Evolutionary conservation across 1,139 yeast genomes (phyloP).

Genomic region (Lodderomyces jiufengensis): DNA sequence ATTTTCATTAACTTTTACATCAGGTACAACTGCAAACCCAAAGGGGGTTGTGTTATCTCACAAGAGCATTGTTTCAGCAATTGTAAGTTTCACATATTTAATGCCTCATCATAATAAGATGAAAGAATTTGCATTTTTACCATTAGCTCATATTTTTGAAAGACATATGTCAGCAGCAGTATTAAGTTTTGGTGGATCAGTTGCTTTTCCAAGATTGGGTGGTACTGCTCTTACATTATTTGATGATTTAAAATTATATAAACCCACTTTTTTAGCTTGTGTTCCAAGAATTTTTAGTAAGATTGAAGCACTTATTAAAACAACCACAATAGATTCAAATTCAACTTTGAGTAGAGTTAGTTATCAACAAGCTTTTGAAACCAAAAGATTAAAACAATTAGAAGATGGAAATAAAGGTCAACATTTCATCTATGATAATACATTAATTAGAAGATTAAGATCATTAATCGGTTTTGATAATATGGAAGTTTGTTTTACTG

Average conservation of each 20-base stretch:
- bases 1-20: slow-evolving; percentile 40
- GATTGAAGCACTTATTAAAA: slow-evolving; percentile 51
- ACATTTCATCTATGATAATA: slow-evolving; percentile 43
- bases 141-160: slow-evolving; percentile 41
- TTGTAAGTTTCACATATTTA: slow-evolving; percentile 7
- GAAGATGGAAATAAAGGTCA: slow-evolving; percentile 22
- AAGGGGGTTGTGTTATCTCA: slow-evolving; percentile 39
- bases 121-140: slow-evolving; percentile 25
- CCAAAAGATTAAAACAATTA: slow-evolving; percentile 20
- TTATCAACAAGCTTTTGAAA: slow-evolving; percentile 16
- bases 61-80: slow-evolving; percentile 25
- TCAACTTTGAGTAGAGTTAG: slow-evolving; percentile 17
- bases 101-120: slow-evolving; percentile 13
- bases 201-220: slow-evolving; percentile 45
- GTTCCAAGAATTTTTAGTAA: slow-evolving; percentile 69
- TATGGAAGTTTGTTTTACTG: slow-evolving; percentile 44
- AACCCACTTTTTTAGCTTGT: slow-evolving; percentile 51
- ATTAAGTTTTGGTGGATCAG: slow-evolving; percentile 31
- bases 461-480: slow-evolving; percentile 56
- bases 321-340: slow-evolving; percentile 28
- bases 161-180: slow-evolving; percentile 31
- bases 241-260: slow-evolving; percentile 53
- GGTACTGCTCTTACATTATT: slow-evolving; percentile 45
- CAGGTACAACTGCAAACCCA: slow-evolving; percentile 41
- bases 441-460: slow-evolving; percentile 51